Conservation (phyloP, 2,329 filamentous ascomycete species). For the Colletotrichum sojae region DNA sequence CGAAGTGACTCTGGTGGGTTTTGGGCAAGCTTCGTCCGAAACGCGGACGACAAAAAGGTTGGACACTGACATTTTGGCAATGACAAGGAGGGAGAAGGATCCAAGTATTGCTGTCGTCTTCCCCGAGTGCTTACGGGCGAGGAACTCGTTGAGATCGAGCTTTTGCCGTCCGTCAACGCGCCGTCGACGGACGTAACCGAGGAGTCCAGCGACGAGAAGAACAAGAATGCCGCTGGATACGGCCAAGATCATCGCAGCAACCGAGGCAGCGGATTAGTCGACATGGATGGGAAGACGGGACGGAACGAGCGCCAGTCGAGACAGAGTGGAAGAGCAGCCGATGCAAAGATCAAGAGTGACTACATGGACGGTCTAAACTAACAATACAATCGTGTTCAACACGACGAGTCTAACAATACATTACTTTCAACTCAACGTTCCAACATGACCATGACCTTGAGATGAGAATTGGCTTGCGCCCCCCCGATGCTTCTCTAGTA, state of each 20-base stretch:
- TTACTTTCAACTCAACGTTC: neutral
- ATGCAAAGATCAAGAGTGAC: neutral
- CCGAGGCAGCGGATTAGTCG: too few relatives aligned
- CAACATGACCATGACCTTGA: slow-evolving; percentile 11
- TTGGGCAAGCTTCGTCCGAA: too few relatives aligned
- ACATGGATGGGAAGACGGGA: neutral
- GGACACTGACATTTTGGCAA: neutral
- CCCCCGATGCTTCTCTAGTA: slow-evolving; percentile 44
- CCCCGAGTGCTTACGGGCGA: neutral
- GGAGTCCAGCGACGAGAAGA: neutral
- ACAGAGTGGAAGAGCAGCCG: neutral
- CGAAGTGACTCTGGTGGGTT: neutral
- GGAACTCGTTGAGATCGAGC: neutral
- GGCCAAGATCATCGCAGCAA: neutral
- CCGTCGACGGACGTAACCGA: neutral
- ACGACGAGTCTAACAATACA: neutral
- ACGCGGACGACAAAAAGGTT: too few relatives aligned
- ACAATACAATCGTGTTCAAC: neutral
- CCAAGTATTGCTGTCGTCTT: neutral
- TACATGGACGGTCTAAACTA: slow-evolving; percentile 3
- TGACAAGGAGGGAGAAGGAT: neutral
- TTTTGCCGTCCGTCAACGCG: neutral
- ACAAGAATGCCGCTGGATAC: neutral
- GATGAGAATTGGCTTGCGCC: slow-evolving; percentile 18
- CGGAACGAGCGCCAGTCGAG: neutral